phyloP scores from a whole-genome alignment of 306 rosid genomes.

The Cyclanthera cordifolia region DNA sequence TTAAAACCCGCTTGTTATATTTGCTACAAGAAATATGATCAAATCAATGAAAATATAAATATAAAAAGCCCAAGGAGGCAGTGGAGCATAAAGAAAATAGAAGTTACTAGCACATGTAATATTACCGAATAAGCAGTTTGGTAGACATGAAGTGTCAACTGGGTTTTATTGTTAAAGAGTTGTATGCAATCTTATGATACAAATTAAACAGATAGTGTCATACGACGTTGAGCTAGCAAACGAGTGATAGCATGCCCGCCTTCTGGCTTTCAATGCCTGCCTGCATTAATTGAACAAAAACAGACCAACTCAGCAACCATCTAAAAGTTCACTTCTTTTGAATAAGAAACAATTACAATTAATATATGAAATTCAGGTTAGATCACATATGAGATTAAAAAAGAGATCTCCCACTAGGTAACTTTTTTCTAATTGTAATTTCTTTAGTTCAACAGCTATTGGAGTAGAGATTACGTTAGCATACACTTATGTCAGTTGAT shows the following conservation, averaged over 20 bases:
- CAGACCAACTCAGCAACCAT: neutral
- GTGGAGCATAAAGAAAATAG: neutral
- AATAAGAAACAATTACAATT: no score
- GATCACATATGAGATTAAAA: no score
- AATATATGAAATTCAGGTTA: no score
- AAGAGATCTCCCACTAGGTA: no score
- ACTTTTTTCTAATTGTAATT: no score
- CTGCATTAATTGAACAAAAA: neutral
- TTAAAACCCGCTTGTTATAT: neutral
- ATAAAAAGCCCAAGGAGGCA: no score
- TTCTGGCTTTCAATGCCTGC: neutral
- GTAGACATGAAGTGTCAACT: neutral
- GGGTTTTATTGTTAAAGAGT: conserved; percentile 3
- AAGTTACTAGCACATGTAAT: neutral
- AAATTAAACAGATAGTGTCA: neutral
- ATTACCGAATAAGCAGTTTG: conserved; percentile 9
- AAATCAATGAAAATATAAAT: no score
- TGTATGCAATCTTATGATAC: conserved; percentile 2
- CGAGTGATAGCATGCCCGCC: neutral
- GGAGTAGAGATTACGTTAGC: no score
- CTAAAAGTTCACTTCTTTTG: neutral
- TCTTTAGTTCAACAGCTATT: no score
- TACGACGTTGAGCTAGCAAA: neutral
- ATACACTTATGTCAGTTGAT: no score
- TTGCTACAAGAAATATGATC: neutral